Base-by-base conservation (phyloP, 2,329 filamentous ascomycete genomes). In the Penicillium capsulatum region DNA sequence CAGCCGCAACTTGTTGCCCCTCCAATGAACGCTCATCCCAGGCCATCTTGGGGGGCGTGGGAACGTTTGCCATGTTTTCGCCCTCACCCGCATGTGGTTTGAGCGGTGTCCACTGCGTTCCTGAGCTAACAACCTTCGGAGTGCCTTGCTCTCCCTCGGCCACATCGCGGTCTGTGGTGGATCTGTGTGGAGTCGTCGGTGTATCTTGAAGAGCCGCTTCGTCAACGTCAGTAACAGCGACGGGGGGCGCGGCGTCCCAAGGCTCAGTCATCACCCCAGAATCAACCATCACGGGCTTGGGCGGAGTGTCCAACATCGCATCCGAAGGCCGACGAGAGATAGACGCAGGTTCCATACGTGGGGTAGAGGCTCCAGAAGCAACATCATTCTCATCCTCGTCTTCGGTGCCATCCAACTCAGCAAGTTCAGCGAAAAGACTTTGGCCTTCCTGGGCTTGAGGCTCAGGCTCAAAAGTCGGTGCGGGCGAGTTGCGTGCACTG, bases 351-450 rank as follows among this genome's bases (percentile, higher is more conserved):
- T 40, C 40, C 47, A 64, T 61, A 13, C 63, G 62, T 6, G 68
- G 67, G 7, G 67, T 70, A 7, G 68, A 70, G 7, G 57, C 45
- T 24, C 57, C 59, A 7, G 67, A 68, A 28, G 50, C 46, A 14
- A 59, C 48, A 14, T 60, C 66, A 40, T 68, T 71, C 17, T 84
- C 82, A 46, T 84, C 83, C 44, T 60, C 59, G 6, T 87, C 85
- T 47, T 87, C 83, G 48, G 59, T 71, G 40, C 80, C 80, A 45
- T 80, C 83, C 30, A 96, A 71, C 50, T 88, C 86, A 37, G 85
- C 87, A 29, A 98, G 76, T 65, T 98, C 92, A 28, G 89, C 89
- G 61, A 92, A 94, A 35, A 98, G 72, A 57, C 85, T 97, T 69
- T 95, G 86, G 11, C 79, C 76, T 48, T 71, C 70, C 35, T 69